Base-by-base conservation (phyloP, 1,139 yeast species). In the Suhomyces anneliseae region DNA sequence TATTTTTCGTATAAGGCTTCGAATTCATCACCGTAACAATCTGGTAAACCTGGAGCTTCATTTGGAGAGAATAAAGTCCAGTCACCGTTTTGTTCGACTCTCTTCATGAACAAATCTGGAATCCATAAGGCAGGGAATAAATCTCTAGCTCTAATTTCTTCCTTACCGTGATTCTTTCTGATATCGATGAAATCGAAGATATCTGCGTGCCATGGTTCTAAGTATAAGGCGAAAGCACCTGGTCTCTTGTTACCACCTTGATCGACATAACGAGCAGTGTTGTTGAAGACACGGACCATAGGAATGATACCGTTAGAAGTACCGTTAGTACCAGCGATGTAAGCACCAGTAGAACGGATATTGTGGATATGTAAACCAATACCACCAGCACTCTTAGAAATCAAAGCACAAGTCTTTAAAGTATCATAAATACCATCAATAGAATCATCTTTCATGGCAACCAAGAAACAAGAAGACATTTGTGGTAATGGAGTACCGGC, bases 41-140 rank as follows among this genome's bases (percentile, higher is more conserved):
- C 95, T 51, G 83, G 70, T 56, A 89, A 78, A 38, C 96, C 95
- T 38, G 90, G 90, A 51, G 93, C 93, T 68, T 87, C 93, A 66
- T 85, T 84, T 48, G 96, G 96, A 58, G 95, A 87, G 74, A 89
- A 87, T 54, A 90, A 73, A 37, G 93, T 83, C 96, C 96, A 89
- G 27, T 84, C 85, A 44, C 75, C 86, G 62, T 89, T 83, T 46
- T 73, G 74, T 69, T 87, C 88, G 50, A 89, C 96, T 61, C 95
- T 82, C 72, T 86, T 79, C 96, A 89, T 89, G 71, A 89, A 89
- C 40, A 81, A 68, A 55, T 81, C 85, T 4, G 85, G 82, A 33
- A 80, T 72, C 85, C 85, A 81, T 43, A 81, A 68, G 2, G 81
- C 85, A 52, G 78, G 78, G 60, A 80, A 80, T 48, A 81, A 66